Base-by-base conservation (phyloP, 208 protist species). In the Crithidia mellificae region DNA sequence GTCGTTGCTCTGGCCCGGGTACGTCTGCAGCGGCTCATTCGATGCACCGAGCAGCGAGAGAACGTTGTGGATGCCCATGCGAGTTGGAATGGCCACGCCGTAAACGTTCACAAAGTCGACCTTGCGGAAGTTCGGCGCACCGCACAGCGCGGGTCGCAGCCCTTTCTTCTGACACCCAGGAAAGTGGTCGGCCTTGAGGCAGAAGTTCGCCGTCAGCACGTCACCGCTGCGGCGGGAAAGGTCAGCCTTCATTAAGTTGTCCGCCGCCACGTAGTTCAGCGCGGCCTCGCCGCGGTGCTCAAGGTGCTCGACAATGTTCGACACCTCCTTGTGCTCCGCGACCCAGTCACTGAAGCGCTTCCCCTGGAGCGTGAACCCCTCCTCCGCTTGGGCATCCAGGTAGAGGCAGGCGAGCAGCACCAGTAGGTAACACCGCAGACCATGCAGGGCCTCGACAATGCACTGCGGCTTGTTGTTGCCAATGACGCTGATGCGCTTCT, bases 121-220 rank as follows among this genome's bases (percentile, higher is more conserved):
- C 61, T 95, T 95, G 25, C 90, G 85, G 52, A 95, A 91, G 79
- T 93, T 95, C 6, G 90, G 90, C 22, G 90, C 90, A 12, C 90
- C 90, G 72, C 90, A 95, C 39, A 95, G 32, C 25, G 79, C 81
- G 2, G 90, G 90, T 17, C 80, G 84, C 43, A 95, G 74, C 8
- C 87, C 90, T 70, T 93, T 95, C 84, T 93, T 93, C 67, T 92
- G 85, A 58, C 87, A 93, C 24, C 90, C 90, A 15, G 90, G 90
- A 52, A 95, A 95, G 90, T 95, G 90, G 49, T 95, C 90, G 17
- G 90, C 90, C 76, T 95, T 95, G 49, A 95, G 63, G 66, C 79
- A 81, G 76, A 91, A 93, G 81, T 95, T 95, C 7, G 87, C 85
- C 32, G 87, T 95, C 6, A 95, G 78, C 6, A 95, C 90, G 59